These are phyloP conservation scores for Amphirosellinia nigrospora DNA, from an alignment of 495 filamentous ascomycete species.

Conservation along the genomic window DNA sequence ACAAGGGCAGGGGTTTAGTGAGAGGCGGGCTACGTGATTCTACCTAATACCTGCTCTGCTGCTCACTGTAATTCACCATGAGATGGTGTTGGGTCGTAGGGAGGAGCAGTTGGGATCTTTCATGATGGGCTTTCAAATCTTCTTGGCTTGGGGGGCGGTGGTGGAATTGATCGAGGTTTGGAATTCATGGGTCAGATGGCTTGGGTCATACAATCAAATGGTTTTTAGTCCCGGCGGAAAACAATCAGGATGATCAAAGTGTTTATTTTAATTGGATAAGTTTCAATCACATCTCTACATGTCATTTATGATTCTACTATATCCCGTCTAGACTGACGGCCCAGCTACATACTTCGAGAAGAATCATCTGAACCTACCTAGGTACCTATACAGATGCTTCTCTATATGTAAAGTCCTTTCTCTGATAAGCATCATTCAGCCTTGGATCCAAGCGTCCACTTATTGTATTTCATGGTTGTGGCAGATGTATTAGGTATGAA, in stretches of 20 bases:
- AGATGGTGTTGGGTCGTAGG: neutral
- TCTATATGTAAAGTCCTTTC: neutral
- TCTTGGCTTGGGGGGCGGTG: neutral
- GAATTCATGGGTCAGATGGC: neutral
- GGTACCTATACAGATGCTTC: too few relatives aligned
- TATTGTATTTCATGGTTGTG: neutral
- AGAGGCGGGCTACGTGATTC: constrained; percentile 5
- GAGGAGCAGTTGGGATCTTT: neutral
- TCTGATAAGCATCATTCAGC: neutral
- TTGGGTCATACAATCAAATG: neutral
- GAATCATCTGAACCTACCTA: neutral
- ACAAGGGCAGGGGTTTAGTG: neutral
- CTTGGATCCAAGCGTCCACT: neutral
- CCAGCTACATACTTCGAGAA: neutral
- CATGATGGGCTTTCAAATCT: neutral
- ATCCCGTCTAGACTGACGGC: neutral
- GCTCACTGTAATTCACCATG: neutral
- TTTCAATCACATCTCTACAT: neutral
- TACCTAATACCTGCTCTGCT: neutral
- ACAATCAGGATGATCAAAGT: neutral
- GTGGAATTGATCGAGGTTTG: neutral
- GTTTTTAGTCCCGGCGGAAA: neutral
- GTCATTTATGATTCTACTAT: neutral
- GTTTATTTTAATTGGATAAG: neutral
- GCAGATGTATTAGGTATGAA: neutral